Conservation (phyloP, 73 alveolate species). For the Blepharisma japonicum region DNA sequence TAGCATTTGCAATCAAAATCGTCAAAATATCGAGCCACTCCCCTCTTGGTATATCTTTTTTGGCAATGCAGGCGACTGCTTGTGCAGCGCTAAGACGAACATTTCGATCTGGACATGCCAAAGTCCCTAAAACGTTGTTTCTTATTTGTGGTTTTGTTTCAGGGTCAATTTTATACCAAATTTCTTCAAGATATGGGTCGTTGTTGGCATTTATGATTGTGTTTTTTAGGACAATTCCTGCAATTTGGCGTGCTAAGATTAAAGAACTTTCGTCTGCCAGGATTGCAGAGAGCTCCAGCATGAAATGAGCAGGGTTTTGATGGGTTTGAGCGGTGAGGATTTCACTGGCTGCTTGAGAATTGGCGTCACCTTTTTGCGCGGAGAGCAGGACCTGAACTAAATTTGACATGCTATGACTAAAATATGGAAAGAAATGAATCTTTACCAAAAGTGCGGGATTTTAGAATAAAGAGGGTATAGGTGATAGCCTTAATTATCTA, state of each 20-base stretch:
- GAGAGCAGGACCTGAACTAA: neutral
- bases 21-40: conserved; percentile 8
- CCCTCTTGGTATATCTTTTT: conserved; percentile 1
- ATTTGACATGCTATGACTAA: neutral
- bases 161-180: conserved; percentile 4
- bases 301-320: conserved; percentile 7
- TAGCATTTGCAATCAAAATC: conserved; percentile 17
- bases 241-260: neutral
- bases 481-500: no score
- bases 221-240: conserved; percentile 32
- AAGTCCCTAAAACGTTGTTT: conserved; percentile 16
- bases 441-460: neutral
- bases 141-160: neutral
- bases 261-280: neutral
- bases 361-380: neutral
- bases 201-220: neutral
- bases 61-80: conserved; percentile 5
- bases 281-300: conserved; percentile 20
- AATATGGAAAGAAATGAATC: neutral
- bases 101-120: conserved; percentile 5
- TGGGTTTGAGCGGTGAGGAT: neutral
- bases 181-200: neutral
- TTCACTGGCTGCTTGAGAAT: neutral
- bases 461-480: neutral
- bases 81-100: conserved; percentile 30